Conservation (phyloP, 2,329 filamentous ascomycete genomes). For the Capronia epimyces region DNA sequence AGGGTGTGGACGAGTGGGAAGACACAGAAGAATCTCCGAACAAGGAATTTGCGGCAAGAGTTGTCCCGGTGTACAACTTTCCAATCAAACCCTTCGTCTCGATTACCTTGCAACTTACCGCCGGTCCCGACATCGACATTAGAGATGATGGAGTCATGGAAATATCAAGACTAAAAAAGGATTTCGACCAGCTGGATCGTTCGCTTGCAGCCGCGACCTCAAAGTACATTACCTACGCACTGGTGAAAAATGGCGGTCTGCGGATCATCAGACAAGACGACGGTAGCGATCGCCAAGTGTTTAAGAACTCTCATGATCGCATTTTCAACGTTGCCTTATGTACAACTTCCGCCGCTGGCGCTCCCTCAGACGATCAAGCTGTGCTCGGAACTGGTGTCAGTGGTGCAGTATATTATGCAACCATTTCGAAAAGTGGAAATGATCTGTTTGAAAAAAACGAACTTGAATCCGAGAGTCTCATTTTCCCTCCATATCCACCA, state of each 20-base stretch:
- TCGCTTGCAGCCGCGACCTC: conserved; percentile 85
- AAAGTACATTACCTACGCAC: conserved; percentile 88
- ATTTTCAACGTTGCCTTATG: conserved; percentile 92
- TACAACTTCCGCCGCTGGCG: conserved; percentile 52
- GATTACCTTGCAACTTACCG: conserved; percentile 63
- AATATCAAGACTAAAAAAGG: conserved; percentile 91
- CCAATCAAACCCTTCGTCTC: conserved; percentile 95
- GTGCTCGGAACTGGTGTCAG: conserved; percentile 91
- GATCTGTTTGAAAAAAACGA: conserved; percentile 73
- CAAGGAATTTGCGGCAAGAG: conserved; percentile 57
- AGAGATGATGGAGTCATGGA: conserved; percentile 79
- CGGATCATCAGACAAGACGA: conserved; percentile 92
- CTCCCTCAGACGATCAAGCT: conserved; percentile 62
- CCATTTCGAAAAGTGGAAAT: conserved; percentile 68
- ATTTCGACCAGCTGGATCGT: conserved; percentile 94
- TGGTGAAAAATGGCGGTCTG: conserved; percentile 87
- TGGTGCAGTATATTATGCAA: conserved; percentile 93
- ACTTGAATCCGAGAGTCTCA: conserved; percentile 78
- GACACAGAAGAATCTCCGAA: conserved; percentile 61
- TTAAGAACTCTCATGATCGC: conserved; percentile 83
- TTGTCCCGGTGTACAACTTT: conserved; percentile 85
- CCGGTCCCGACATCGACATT: conserved; percentile 56
- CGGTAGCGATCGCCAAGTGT: conserved; percentile 84
- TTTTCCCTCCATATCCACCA: conserved; percentile 77
- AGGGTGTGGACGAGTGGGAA: conserved; percentile 84